A percentile compares a stretch with the other conserved stretches of the same genome.
These are phyloP conservation scores for Paxillus ammoniavirescens DNA, from an alignment of 768 basidiomycete species.

Conservation along the genomic window DNA sequence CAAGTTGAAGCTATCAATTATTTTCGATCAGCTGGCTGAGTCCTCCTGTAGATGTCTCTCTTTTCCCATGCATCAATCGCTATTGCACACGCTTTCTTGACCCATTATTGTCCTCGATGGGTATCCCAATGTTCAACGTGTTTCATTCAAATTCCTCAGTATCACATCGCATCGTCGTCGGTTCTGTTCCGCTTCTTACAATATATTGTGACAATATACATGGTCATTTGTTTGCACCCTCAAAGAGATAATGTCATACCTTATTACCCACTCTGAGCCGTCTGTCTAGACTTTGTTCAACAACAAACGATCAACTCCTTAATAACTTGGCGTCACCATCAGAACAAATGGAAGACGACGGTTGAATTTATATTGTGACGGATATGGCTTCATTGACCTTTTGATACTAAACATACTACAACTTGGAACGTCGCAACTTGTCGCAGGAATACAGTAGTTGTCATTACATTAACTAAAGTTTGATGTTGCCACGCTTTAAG, in stretches of 20 bases:
- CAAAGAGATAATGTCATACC: not conserved
- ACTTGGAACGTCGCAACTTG: not conserved
- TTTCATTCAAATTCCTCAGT: not conserved
- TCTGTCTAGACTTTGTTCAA: not conserved
- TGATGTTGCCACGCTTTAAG: constrained; percentile 4
- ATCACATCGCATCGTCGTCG: not conserved
- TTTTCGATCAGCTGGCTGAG: too few species aligned
- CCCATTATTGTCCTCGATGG: not conserved
- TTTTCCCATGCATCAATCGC: too few species aligned
- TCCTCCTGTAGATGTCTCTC: too few species aligned
- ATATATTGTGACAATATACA: not conserved
- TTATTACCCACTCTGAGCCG: not conserved
- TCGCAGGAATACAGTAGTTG: constrained; percentile 1
- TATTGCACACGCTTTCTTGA: too few species aligned
- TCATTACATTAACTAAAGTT: not conserved
- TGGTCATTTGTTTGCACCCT: not conserved
- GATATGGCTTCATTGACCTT: not conserved
- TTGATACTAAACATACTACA: constrained; percentile 1
- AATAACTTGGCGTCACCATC: not conserved
- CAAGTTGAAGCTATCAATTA: too few species aligned
- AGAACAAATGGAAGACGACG: not conserved
- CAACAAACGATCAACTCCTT: too few species aligned
- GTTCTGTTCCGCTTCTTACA: not conserved
- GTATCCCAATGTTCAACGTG: not conserved
- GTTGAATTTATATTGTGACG: not conserved